Conservation (phyloP, 345 rosid species). For the Brassica rapa region DNA sequence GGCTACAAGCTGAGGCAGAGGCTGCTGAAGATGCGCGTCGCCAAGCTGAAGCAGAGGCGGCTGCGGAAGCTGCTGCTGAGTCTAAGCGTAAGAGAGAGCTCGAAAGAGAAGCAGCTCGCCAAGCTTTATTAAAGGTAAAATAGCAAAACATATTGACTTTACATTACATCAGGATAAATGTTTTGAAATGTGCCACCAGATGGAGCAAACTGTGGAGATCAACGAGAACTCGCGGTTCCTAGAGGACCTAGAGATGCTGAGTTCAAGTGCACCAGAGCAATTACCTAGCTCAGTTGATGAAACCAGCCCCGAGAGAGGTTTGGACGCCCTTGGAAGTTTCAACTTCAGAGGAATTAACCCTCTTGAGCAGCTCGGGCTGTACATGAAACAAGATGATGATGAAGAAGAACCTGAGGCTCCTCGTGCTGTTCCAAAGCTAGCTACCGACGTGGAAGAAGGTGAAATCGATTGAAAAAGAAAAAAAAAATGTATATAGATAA, state of each 20-base stretch:
- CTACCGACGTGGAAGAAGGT: slow-evolving; percentile 71
- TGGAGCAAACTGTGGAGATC: slow-evolving; percentile 92
- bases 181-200: slow-evolving; percentile 41
- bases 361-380: slow-evolving; percentile 86
- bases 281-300: slow-evolving; percentile 66
- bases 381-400: slow-evolving; percentile 81
- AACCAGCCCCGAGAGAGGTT: slow-evolving; percentile 56
- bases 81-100: slow-evolving; percentile 80
- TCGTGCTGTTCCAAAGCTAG: slow-evolving; percentile 25
- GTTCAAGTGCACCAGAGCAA: slow-evolving; percentile 60
- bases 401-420: slow-evolving; percentile 63
- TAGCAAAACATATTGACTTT: neutral
- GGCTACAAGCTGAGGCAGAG: slow-evolving; percentile 88
- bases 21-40: slow-evolving; percentile 91
- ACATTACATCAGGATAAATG: neutral
- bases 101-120: slow-evolving; percentile 95
- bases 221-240: slow-evolving; percentile 85
- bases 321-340: slow-evolving; percentile 67
- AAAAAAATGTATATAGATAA: neutral
- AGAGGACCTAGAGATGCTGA: slow-evolving; percentile 88
- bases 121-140: slow-evolving; percentile 76
- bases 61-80: slow-evolving; percentile 85
- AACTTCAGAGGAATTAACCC: slow-evolving; percentile 76
- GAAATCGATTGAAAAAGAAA: slow-evolving; percentile 59
- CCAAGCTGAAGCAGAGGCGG: slow-evolving; percentile 87